Evolutionary conservation across 2,329 filamentous ascomycete genomes (phyloP).

Genomic region (Penicillium brasilianum): DNA sequence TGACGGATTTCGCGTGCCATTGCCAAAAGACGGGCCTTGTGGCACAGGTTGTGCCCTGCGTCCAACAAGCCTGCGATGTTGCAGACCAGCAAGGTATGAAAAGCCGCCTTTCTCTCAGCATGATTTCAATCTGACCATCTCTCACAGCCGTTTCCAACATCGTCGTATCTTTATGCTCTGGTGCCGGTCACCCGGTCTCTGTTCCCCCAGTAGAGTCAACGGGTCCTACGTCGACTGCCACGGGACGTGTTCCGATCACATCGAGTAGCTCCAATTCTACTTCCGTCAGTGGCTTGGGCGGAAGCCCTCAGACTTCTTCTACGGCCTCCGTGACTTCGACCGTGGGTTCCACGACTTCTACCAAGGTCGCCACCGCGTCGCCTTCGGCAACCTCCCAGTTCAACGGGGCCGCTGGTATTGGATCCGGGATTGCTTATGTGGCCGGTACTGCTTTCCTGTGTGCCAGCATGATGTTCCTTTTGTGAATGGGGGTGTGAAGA

Average conservation of each 20-base stretch:
- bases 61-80: not conserved
- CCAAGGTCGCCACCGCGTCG: not conserved
- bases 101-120: not conserved
- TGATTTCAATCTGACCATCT: not conserved
- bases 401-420: not conserved
- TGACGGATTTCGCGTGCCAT: not conserved
- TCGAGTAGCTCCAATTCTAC: not conserved
- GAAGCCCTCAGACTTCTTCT: slow-evolving; percentile 2
- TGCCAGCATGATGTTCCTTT: not conserved
- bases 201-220: not conserved
- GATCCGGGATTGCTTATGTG: not conserved
- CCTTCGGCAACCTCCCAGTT: not conserved
- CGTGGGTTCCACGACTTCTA: not conserved
- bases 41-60: not conserved
- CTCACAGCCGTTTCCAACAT: not conserved
- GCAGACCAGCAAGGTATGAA: not conserved
- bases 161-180: not conserved
- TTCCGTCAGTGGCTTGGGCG: slow-evolving; percentile 1
- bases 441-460: not conserved
- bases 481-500: not conserved
- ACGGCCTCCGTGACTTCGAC: not conserved
- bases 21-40: not conserved
- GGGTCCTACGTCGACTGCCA: not conserved
- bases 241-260: not conserved
- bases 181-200: not conserved